Evolutionary conservation across 176 grass and related monocot species (phyloP), one percentile per base, ranked within the genome.

Genomic region (Urochloa ruziziensis): DNA sequence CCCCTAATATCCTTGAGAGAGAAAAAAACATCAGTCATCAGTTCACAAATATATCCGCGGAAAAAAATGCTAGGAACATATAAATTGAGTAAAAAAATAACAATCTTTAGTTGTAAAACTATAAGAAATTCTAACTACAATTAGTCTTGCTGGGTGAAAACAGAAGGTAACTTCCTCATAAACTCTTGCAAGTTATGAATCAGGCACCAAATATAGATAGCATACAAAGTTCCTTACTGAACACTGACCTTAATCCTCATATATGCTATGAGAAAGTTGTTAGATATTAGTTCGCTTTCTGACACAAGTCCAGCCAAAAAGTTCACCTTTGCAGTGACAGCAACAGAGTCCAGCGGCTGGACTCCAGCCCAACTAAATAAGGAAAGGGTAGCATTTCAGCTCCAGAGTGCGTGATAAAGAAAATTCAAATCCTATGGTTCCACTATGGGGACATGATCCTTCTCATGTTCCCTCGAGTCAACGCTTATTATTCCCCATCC

Each of bases 1-100:
- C 83, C 86, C 35, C 59, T 81, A 30, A 84, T 83, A 86, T 94
- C 92, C 92, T 91, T 86, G 25, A 56, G 69, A 70, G 81, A 23
- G 48, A 51, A 5, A 42, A 76, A 80, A 70, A n/a, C n/a, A n/a
- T n/a, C n/a, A n/a, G n/a, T n/a, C 29, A 61, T 70, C 30, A 80
- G 24, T 23, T 62, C 27, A 47, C 9, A 47, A 47, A 27, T 0
- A 47, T 34, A 21, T 36, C 4, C 21, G 30, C 6, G 6, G 28
- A 30, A 4, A 5, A 54, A 4, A 5, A 54, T 1, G 16, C 14
- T 34, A 54, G 0, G 0, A 25, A 52, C 34, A 66, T 18, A n/a
- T 24, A 33, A 34, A 52, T 25, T 25, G 13, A 39, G 32, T 8
- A 53, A 29, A 63, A 5, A n/a, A 47, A 16, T 33, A n/a, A 54